Conservation (phyloP, 306 rosid genomes). For the Castanea mollissima region DNA sequence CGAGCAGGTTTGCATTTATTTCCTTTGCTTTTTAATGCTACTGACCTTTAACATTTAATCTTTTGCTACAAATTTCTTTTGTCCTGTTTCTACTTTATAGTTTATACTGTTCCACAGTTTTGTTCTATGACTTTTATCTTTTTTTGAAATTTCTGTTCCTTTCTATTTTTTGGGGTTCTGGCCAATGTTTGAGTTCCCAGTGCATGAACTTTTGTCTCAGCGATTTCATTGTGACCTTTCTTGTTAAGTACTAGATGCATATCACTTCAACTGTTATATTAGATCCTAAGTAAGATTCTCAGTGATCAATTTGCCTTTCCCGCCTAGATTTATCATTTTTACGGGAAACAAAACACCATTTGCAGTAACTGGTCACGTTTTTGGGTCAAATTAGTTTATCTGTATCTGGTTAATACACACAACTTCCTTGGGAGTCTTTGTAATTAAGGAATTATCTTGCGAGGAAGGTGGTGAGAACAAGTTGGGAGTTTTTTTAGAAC, state of each 20-base stretch:
- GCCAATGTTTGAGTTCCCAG: background rate
- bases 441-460: background rate
- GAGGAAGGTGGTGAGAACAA: background rate
- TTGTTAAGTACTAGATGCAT: background rate
- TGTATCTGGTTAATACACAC: background rate
- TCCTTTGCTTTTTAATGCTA: background rate
- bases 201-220: background rate
- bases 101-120: background rate
- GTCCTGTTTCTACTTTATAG: background rate
- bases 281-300: background rate
- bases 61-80: background rate
- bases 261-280: background rate
- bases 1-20: constrained; percentile 65
- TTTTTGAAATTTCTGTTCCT: background rate
- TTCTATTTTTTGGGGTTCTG: background rate
- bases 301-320: background rate
- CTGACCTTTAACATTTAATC: background rate
- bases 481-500: no score
- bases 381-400: background rate
- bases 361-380: background rate
- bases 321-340: background rate
- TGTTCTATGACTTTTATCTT: background rate
- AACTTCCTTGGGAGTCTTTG: background rate
- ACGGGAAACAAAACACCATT: background rate
- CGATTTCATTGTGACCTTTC: background rate